Evolutionary conservation across 2,329 filamentous ascomycete species (phyloP).

Genomic region (Teratosphaeria epicoccoides): DNA sequence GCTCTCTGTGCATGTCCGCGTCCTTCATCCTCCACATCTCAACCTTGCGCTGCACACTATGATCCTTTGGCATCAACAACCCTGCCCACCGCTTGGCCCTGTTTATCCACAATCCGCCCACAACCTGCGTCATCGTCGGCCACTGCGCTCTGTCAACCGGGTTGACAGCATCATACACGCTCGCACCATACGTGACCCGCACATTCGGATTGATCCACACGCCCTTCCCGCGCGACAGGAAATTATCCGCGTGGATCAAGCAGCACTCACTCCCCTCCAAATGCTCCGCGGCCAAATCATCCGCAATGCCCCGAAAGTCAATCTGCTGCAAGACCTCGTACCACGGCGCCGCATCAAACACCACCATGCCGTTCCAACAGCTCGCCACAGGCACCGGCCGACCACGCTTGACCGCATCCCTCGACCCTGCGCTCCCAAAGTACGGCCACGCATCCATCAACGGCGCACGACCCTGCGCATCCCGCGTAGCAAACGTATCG

Average conservation of each 20-base stretch:
- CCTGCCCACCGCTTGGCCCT: constrained; percentile 8
- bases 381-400: constrained; percentile 49
- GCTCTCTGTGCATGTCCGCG: constrained; percentile 11
- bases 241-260: constrained; percentile 63
- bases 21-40: constrained; percentile 5
- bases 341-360: constrained; percentile 47
- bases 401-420: constrained; percentile 43
- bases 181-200: constrained; percentile 50
- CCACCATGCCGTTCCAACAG: constrained; percentile 51
- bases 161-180: constrained; percentile 19
- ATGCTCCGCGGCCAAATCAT: constrained; percentile 49
- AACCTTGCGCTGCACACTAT: neutral
- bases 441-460: constrained; percentile 50
- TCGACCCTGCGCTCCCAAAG: constrained; percentile 42
- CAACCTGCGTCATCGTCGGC: constrained; percentile 7
- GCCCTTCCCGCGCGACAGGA: constrained; percentile 40
- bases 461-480: constrained; percentile 41
- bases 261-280: constrained; percentile 73
- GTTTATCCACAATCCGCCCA: constrained; percentile 17
- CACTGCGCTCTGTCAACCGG: constrained; percentile 3
- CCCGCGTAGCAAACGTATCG: constrained; percentile 60
- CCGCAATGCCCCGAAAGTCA: constrained; percentile 53
- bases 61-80: neutral
- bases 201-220: constrained; percentile 62
- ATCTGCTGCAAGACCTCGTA: constrained; percentile 34